Evolutionary conservation across 1,284 basidiomycete species (phyloP).

Genomic region (Tetrapyrgos nigripes): DNA sequence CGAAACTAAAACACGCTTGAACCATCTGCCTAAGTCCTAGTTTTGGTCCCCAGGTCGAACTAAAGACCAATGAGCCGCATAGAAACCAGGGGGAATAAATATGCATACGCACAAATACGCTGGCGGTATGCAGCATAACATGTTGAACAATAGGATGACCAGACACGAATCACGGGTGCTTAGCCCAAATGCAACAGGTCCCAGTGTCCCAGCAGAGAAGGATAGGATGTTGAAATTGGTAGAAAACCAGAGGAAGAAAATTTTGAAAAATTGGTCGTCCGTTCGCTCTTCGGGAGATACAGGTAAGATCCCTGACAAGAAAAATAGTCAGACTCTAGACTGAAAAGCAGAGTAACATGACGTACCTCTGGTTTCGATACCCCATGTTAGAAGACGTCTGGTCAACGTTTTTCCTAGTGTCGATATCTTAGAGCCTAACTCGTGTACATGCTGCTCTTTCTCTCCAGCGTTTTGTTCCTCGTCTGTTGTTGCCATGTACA

Average conservation of each 20-base stretch:
- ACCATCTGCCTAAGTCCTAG: conserved; percentile 91
- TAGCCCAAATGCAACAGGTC: conserved; percentile 69
- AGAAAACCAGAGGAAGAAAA: conserved; percentile 81
- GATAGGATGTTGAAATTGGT: conserved; percentile 78
- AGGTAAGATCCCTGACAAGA: conserved; percentile 62
- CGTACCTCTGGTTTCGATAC: conserved; percentile 28
- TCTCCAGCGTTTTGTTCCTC: background rate
- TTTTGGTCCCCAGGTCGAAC: conserved; percentile 86
- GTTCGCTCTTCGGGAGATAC: conserved; percentile 56
- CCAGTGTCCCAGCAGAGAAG: conserved; percentile 80
- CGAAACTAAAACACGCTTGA: conserved; percentile 80
- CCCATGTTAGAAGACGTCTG: conserved; percentile 1
- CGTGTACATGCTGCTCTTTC: too few relatives aligned
- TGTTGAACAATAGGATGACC: conserved; percentile 80
- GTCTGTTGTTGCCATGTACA: background rate
- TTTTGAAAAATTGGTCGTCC: conserved; percentile 69
- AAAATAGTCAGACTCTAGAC: background rate
- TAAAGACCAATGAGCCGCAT: conserved; percentile 30
- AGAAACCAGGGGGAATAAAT: conserved; percentile 1
- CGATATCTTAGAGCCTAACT: background rate
- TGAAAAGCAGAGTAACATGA: background rate
- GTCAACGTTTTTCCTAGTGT: background rate
- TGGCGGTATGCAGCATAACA: conserved; percentile 59
- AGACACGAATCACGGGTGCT: conserved; percentile 75
- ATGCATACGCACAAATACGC: conserved; percentile 59